Conservation (phyloP, 345 rosid genomes). For the Salix exigua region DNA sequence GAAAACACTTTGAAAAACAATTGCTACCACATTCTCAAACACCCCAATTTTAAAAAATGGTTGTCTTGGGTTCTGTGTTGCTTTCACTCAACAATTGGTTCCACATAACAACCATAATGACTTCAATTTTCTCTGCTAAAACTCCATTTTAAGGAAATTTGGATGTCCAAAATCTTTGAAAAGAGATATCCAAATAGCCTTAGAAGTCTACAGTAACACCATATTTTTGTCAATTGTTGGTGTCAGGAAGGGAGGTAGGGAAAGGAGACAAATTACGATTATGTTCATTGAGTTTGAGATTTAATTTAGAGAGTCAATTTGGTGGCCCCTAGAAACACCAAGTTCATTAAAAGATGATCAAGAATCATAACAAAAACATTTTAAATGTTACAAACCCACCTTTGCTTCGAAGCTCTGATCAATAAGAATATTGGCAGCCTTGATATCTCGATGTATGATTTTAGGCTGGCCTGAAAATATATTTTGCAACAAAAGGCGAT, state of each 20-base stretch:
- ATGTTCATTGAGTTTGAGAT: background rate
- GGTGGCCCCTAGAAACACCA: background rate
- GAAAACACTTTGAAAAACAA: too few species aligned
- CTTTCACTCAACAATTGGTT: background rate
- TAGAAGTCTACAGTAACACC: background rate
- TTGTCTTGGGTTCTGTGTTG: background rate
- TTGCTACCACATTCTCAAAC: too few species aligned
- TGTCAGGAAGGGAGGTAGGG: background rate
- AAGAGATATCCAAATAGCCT: background rate
- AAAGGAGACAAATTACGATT: background rate
- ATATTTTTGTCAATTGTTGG: background rate
- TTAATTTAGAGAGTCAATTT: background rate
- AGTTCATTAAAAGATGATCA: background rate
- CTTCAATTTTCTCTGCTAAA: background rate
- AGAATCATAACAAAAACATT: background rate
- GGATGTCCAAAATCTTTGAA: background rate
- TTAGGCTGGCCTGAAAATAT: constrained; percentile 23
- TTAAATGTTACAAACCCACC: constrained; percentile 7
- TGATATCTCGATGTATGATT: constrained; percentile 31
- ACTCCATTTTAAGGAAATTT: background rate
- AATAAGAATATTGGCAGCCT: constrained; percentile 30
- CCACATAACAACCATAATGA: background rate
- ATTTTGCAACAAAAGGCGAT: background rate
- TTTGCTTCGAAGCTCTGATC: constrained; percentile 27
- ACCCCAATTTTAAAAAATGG: background rate